These are phyloP conservation scores for Dryas integrifolia DNA, from an alignment of 331 rosid genomes.

Conservation along the genomic window DNA sequence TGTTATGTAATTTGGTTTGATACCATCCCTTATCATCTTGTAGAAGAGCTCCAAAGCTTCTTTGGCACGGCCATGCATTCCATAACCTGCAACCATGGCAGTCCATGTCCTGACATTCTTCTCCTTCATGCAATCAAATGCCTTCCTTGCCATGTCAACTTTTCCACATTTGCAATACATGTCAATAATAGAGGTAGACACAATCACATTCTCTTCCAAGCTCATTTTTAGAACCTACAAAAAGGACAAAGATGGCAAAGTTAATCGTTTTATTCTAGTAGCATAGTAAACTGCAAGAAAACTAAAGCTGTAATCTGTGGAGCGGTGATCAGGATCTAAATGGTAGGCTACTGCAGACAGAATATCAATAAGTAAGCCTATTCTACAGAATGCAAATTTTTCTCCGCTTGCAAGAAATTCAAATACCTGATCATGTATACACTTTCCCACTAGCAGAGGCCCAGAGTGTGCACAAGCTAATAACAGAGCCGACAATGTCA, in stretches of 20 bases:
- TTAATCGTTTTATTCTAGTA: neutral
- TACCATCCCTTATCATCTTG: slow-evolving; percentile 51
- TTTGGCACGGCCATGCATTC: slow-evolving; percentile 77
- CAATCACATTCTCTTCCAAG: slow-evolving; percentile 62
- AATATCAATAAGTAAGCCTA: no score
- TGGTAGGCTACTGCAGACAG: neutral
- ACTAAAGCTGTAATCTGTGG: neutral
- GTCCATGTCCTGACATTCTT: slow-evolving; percentile 85
- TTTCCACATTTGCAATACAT: slow-evolving; percentile 85
- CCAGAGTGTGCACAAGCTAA: slow-evolving; percentile 76
- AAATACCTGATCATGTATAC: slow-evolving; percentile 74
- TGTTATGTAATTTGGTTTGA: slow-evolving; percentile 68
- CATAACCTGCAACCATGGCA: slow-evolving; percentile 76
- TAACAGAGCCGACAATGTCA: slow-evolving; percentile 64
- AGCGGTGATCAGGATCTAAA: neutral
- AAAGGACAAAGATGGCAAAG: neutral
- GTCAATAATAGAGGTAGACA: slow-evolving; percentile 73
- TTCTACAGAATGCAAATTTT: slow-evolving; percentile 9
- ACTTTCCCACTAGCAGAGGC: slow-evolving; percentile 67
- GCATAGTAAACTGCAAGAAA: neutral
- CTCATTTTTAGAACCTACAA: slow-evolving; percentile 61
- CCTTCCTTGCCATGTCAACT: slow-evolving; percentile 70
- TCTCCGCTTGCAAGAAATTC: neutral
- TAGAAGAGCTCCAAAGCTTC: slow-evolving; percentile 69
- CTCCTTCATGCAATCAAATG: slow-evolving; percentile 64